Base-by-base conservation (phyloP, 352 stramenopile genomes). In the Phytophthora cryptogea region DNA sequence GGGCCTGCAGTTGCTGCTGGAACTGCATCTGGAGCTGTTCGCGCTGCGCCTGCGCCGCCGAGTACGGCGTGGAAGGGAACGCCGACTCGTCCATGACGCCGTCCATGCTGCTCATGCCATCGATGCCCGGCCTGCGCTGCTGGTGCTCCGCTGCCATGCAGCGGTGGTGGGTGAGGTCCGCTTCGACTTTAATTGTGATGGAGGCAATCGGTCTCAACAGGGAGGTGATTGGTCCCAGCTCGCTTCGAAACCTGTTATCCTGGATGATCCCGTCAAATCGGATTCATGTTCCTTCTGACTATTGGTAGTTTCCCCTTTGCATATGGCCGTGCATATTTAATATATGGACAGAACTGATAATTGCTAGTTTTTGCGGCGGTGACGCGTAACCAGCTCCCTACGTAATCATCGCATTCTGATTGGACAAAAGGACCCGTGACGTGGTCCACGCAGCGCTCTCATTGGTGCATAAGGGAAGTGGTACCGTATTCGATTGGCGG, bases 21-120 rank as follows among this genome's bases (percentile, higher is more conserved):
- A 73, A 70, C 50, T 55, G 58, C 39, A 76, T 16, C 16, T 76
- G 68, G 3, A 72, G 46, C 44, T 70, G 62, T 31, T 59, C 56
- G 31, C 50, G 37, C 33, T 66, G 51, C 20, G 39, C 31, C 3
- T 58, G 53, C 3, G 41, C 47, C 30, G 39, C 60, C 16, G 60
- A 63, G 20, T 59, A 68, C 4, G 54, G 32, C 20, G 56, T 51
- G 42, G 39, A 62, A 4, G 39, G 33, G 33, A 56, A 71, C 26
- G 57, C 23, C 28, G 50, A 4, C 31, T 59, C 42, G 28, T 57
- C 49, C 5, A 55, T 47, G 37, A 48, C 17, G 35, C 52, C 23
- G 44, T 56, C 35, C 44, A 66, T 50, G 16, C 20, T 14, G 16
- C n/a, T n/a, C 35, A 65, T 55, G 31, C n/a, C 44, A 35, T 43